phyloP scores from a whole-genome alignment of 139 green algal species.

The Chlorella sp. region DNA sequence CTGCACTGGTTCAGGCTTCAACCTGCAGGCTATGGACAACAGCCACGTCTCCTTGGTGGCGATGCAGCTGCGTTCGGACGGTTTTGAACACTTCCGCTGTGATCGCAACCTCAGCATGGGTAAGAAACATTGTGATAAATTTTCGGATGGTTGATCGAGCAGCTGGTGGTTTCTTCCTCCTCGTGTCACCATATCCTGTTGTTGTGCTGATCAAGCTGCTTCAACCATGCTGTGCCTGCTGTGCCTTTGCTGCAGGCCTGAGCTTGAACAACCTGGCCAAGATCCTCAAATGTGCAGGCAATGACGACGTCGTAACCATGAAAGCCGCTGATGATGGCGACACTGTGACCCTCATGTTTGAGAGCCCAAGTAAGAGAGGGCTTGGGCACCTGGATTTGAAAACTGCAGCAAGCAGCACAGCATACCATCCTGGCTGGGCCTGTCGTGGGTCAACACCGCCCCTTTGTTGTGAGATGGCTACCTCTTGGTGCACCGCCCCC shows the following conservation, averaged over 20 bases:
- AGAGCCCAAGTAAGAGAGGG: slow-evolving; percentile 26
- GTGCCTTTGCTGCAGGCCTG: background rate
- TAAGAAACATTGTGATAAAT: too few relatives aligned
- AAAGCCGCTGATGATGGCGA: slow-evolving; percentile 92
- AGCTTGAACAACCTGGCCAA: slow-evolving; percentile 45
- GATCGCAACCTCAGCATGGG: slow-evolving; percentile 54
- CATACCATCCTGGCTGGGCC: too few relatives aligned
- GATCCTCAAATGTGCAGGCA: slow-evolving; percentile 95
- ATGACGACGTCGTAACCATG: slow-evolving; percentile 95
- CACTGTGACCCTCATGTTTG: slow-evolving; percentile 96
- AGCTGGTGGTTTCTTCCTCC: too few relatives aligned
- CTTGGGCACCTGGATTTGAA: too few relatives aligned
- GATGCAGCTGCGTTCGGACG: slow-evolving; percentile 76
- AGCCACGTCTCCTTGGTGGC: slow-evolving; percentile 92
- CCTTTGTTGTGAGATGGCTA: too few relatives aligned
- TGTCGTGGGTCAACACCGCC: too few relatives aligned
- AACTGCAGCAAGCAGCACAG: too few relatives aligned
- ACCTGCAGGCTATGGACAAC: slow-evolving; percentile 97
- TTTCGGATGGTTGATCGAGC: too few relatives aligned
- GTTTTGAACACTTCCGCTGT: slow-evolving; percentile 98
- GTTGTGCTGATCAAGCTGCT: too few relatives aligned
- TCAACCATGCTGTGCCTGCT: too few relatives aligned
- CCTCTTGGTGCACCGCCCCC: too few relatives aligned
- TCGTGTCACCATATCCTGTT: too few relatives aligned
- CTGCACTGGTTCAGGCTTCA: slow-evolving; percentile 60